phyloP scores from a whole-genome alignment of 176 grass and related monocot genomes.

The Raddia guianensis region DNA sequence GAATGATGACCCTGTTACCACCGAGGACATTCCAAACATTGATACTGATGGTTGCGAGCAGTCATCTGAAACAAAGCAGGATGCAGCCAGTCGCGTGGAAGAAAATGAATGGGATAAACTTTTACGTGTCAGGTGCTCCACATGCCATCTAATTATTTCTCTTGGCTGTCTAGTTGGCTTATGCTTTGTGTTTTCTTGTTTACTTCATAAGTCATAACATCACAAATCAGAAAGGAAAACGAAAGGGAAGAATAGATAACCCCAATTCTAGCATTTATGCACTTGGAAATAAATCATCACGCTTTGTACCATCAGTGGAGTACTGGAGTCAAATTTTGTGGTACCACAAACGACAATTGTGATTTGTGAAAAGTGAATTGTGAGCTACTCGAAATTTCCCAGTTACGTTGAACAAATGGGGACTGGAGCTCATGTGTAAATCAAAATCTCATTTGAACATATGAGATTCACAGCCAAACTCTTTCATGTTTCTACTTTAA shows the following conservation, averaged over 20 bases:
- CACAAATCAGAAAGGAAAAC: background rate
- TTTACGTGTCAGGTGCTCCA: constrained; percentile 85
- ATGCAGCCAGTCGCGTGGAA: constrained; percentile 54
- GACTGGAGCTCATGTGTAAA: background rate
- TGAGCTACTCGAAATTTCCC: background rate
- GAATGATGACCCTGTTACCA: constrained; percentile 67
- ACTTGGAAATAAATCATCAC: constrained; percentile 6
- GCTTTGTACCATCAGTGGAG: constrained; percentile 1
- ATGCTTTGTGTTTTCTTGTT: constrained; percentile 9
- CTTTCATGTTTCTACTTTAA: constrained; percentile 8
- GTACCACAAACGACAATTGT: background rate
- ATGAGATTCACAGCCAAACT: background rate
- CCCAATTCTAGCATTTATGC: constrained; percentile 8
- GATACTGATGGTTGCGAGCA: constrained; percentile 56
- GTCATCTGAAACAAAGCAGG: constrained; percentile 70
- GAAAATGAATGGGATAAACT: constrained; percentile 99
- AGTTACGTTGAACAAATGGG: background rate
- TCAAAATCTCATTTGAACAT: constrained; percentile 16
- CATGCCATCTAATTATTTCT: constrained; percentile 20
- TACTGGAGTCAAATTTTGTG: background rate
- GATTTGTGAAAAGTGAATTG: constrained; percentile 12
- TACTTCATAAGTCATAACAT: background rate
- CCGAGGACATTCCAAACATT: constrained; percentile 52
- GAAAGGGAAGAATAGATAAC: background rate
- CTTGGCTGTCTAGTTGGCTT: background rate